Percentiles rank a stretch among this genome's conserved stretches.
phyloP scores from a whole-genome alignment of 805 yeast genomes.

The Metschnikowia vanudenii region DNA sequence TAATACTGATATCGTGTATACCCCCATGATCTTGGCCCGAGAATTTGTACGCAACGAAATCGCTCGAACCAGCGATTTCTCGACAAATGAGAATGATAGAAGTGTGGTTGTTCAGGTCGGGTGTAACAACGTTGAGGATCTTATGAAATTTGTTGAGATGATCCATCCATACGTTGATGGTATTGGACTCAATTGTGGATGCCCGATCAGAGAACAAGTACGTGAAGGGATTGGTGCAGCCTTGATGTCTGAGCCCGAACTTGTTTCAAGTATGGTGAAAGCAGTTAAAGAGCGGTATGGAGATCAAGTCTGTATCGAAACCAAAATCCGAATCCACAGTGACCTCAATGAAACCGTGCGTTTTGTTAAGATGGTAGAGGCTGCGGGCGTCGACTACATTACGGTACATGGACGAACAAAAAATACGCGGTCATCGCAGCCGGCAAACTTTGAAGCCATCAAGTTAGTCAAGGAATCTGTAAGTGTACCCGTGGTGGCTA shows the following conservation, averaged over 20 bases:
- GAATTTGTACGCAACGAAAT: conserved; percentile 84
- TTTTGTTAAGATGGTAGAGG: conserved; percentile 72
- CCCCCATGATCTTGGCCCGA: conserved; percentile 95
- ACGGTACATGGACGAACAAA: conserved; percentile 93
- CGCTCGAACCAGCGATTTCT: conserved; percentile 82
- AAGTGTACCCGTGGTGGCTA: conserved; percentile 84
- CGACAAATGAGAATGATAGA: conserved; percentile 69
- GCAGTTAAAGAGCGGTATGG: conserved; percentile 80
- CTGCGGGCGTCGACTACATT: conserved; percentile 88
- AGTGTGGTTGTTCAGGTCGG: conserved; percentile 90
- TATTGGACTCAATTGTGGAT: conserved; percentile 93
- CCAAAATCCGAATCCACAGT: conserved; percentile 85
- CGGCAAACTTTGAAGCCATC: conserved; percentile 83
- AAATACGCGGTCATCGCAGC: conserved; percentile 77
- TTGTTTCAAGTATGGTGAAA: conserved; percentile 78
- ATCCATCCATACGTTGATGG: conserved; percentile 91
- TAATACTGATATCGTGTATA: conserved; percentile 77
- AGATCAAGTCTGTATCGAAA: conserved; percentile 71
- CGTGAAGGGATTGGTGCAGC: conserved; percentile 98
- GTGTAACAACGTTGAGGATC: conserved; percentile 76
- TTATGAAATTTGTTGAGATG: conserved; percentile 81
- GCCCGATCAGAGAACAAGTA: conserved; percentile 93
- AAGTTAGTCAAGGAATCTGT: conserved; percentile 55
- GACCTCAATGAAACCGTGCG: conserved; percentile 69
- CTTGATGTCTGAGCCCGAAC: conserved; percentile 76